These are phyloP conservation scores for Corynascus novoguineensis DNA, from an alignment of 495 filamentous ascomycete genomes.

Conservation along the genomic window DNA sequence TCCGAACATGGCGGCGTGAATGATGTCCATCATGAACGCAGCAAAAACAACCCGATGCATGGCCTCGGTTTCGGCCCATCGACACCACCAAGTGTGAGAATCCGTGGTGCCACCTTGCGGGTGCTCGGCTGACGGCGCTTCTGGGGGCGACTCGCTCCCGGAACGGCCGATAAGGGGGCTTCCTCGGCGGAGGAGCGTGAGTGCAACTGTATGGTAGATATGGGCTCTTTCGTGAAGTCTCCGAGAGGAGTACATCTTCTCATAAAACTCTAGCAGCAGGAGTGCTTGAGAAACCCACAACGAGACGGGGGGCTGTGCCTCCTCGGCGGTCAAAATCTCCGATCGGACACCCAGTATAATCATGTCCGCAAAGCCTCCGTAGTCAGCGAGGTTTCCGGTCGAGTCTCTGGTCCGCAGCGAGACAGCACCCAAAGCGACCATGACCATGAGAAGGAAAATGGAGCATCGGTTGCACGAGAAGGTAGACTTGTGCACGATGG, in stretches of 20 bases:
- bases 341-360: conserved; percentile 79
- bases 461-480: conserved; percentile 80
- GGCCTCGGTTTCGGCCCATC: conserved; percentile 92
- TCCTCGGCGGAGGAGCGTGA: conserved; percentile 87
- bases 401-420: conserved; percentile 75
- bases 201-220: conserved; percentile 91
- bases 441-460: conserved; percentile 72
- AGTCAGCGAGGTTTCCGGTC: conserved; percentile 58
- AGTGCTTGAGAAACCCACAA: conserved; percentile 94
- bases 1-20: conserved; percentile 96
- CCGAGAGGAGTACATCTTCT: conserved; percentile 92
- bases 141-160: conserved; percentile 82
- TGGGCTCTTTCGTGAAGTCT: conserved; percentile 89
- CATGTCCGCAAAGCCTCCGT: conserved; percentile 73
- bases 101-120: conserved; percentile 50
- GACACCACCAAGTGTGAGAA: conserved; percentile 84
- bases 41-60: conserved; percentile 89
- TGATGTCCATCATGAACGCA: conserved; percentile 90
- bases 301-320: conserved; percentile 83
- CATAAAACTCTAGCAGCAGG: conserved; percentile 83
- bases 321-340: conserved; percentile 78
- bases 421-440: conserved; percentile 88
- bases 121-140: conserved; percentile 48
- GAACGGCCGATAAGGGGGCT: conserved; percentile 86
- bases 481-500: conserved; percentile 88